Conservation (phyloP, 768 basidiomycete genomes). For the Tremella yokohamensis region DNA sequence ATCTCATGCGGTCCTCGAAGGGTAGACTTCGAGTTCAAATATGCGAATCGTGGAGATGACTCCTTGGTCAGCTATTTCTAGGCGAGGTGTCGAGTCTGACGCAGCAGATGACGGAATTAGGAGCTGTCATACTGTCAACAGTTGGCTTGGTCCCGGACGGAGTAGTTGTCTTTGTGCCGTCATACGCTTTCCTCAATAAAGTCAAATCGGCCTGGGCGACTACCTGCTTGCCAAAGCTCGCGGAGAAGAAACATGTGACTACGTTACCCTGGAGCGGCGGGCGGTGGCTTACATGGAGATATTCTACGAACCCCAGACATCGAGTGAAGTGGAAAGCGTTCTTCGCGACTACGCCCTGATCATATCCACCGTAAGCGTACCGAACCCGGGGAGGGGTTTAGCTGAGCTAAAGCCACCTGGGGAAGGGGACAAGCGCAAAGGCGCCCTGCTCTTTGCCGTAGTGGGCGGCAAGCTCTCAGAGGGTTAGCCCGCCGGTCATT, state of each 20-base stretch:
- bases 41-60: slow-evolving; percentile 65
- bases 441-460: slow-evolving; percentile 86
- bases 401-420: slow-evolving; percentile 2
- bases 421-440: slow-evolving; percentile 48
- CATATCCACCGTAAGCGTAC: slow-evolving; percentile 37
- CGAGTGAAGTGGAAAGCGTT: slow-evolving; percentile 66
- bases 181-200: slow-evolving; percentile 73
- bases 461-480: slow-evolving; percentile 97
- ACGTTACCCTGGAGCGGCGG: too few relatives aligned
- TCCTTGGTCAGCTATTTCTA: slow-evolving; percentile 57
- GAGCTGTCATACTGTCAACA: slow-evolving; percentile 77
- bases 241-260: slow-evolving; percentile 71
- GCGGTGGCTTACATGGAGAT: slow-evolving; percentile 55
- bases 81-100: slow-evolving; percentile 11
- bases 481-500: slow-evolving; percentile 48
- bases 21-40: slow-evolving; percentile 74
- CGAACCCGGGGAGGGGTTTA: not conserved
- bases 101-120: slow-evolving; percentile 70
- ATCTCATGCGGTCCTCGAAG: slow-evolving; percentile 72
- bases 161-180: slow-evolving; percentile 90
- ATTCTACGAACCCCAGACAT: slow-evolving; percentile 82
- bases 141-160: slow-evolving; percentile 74
- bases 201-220: slow-evolving; percentile 67
- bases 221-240: slow-evolving; percentile 63
- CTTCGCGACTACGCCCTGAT: slow-evolving; percentile 69